phyloP scores from a whole-genome alignment of 108 stramenopile genomes.

The Pseudonitzschia multiseries region DNA sequence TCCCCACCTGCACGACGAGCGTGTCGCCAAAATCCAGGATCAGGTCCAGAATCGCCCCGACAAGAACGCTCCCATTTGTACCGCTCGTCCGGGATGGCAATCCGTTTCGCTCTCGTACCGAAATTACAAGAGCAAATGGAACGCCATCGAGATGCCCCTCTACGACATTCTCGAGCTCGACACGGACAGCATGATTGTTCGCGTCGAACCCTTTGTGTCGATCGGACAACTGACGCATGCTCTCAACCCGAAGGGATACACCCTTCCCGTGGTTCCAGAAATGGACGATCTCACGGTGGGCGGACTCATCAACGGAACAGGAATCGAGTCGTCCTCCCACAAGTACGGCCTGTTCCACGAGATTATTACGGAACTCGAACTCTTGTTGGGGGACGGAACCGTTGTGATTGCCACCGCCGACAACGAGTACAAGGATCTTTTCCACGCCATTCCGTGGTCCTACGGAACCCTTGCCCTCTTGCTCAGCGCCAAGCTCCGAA shows the following conservation, averaged over 20 bases:
- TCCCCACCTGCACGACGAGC: slow-evolving; percentile 33
- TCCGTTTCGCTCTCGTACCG: slow-evolving; percentile 29
- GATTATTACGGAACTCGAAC: slow-evolving; percentile 45
- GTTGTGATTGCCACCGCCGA: slow-evolving; percentile 45
- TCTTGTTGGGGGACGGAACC: slow-evolving; percentile 39
- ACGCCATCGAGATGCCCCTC: slow-evolving; percentile 39
- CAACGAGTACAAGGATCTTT: slow-evolving; percentile 53
- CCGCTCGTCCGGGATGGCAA: slow-evolving; percentile 37
- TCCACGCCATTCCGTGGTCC: slow-evolving; percentile 64
- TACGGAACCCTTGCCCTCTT: slow-evolving; percentile 66
- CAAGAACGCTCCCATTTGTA: slow-evolving; percentile 28
- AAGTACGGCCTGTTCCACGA: slow-evolving; percentile 61
- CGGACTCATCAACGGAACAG: slow-evolving; percentile 54
- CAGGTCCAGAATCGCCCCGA: slow-evolving; percentile 26
- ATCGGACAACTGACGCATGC: slow-evolving; percentile 46
- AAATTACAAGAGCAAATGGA: slow-evolving; percentile 37
- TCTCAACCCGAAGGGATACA: slow-evolving; percentile 37
- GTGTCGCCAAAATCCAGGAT: slow-evolving; percentile 21
- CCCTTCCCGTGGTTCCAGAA: slow-evolving; percentile 55
- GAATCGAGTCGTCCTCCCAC: slow-evolving; percentile 61
- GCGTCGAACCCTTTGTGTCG: slow-evolving; percentile 39
- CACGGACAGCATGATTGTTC: slow-evolving; percentile 23
- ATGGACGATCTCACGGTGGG: slow-evolving; percentile 69
- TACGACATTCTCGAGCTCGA: slow-evolving; percentile 43
- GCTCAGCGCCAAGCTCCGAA: slow-evolving; percentile 45